A percentile compares a stretch with the other conserved stretches of the same genome.
These are phyloP conservation scores for Picea sitchensis DNA, from an alignment of 75 land plant species.

Conservation along the genomic window DNA sequence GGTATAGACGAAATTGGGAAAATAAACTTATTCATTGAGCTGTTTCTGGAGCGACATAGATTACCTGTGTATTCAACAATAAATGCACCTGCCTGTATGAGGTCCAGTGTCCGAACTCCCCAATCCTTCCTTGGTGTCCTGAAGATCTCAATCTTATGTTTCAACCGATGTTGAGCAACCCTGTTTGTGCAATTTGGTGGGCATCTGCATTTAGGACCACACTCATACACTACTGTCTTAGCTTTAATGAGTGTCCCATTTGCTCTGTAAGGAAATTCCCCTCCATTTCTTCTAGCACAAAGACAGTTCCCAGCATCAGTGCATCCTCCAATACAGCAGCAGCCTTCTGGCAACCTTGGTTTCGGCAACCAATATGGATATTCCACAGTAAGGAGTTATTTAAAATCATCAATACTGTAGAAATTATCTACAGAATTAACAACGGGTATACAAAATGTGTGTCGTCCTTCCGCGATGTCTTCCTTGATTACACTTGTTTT, in stretches of 20 bases:
- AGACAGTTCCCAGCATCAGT: constrained; percentile 21
- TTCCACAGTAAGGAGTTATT: constrained; percentile 14
- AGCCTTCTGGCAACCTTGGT: constrained; percentile 28
- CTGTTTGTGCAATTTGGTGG: constrained; percentile 1
- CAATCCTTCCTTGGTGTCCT: constrained; percentile 65
- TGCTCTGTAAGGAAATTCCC: constrained; percentile 56
- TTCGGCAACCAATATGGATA: constrained; percentile 9
- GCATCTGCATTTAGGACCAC: constrained; percentile 59
- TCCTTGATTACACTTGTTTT: constrained; percentile 10
- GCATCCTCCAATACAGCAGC: constrained; percentile 48
- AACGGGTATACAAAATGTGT: constrained; percentile 22
- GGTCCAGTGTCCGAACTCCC: constrained; percentile 85
- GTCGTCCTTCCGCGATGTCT: constrained; percentile 28
- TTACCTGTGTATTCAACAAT: constrained; percentile 79
- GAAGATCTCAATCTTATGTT: constrained; percentile 60
- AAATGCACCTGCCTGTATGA: constrained; percentile 72
- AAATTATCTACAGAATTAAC: constrained; percentile 27
- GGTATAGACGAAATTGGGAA: too few species aligned
- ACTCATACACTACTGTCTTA: constrained; percentile 63
- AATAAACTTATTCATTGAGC: too few species aligned
- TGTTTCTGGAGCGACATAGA: neutral
- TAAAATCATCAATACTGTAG: constrained; percentile 10
- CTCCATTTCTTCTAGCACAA: constrained; percentile 15
- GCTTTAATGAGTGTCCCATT: constrained; percentile 48
- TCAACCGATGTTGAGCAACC: constrained; percentile 22